Evolutionary conservation across 352 stramenopile genomes (phyloP).

Genomic region (Globisporangium echinulatum): DNA sequence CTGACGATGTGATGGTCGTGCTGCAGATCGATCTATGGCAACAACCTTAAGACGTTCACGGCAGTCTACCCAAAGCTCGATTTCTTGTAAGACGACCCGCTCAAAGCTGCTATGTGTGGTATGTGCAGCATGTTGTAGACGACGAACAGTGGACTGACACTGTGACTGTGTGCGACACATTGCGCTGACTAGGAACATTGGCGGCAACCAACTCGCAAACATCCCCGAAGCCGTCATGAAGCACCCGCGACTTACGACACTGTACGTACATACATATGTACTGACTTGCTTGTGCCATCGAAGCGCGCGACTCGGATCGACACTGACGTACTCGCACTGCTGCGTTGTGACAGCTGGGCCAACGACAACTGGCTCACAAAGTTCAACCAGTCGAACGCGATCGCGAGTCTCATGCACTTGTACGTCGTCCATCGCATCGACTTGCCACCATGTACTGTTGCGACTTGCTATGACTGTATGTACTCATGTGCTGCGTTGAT

Average conservation of each 20-base stretch:
- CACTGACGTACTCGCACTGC: background rate
- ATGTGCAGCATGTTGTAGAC: no score
- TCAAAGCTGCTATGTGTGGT: background rate
- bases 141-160: background rate
- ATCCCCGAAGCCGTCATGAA: background rate
- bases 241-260: background rate
- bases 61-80: constrained; percentile 1
- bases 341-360: background rate
- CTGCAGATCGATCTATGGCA: background rate
- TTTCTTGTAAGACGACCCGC: background rate
- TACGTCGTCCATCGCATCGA: background rate
- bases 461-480: background rate
- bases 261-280: background rate
- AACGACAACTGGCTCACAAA: constrained; percentile 1
- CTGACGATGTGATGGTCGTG: no score
- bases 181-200: background rate
- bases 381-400: background rate
- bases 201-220: background rate
- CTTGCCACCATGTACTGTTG: no score
- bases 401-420: background rate
- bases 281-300: no score
- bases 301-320: background rate
- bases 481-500: no score
- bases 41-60: background rate
- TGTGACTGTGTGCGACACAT: no score